Evolutionary conservation across 495 filamentous ascomycete genomes (phyloP), one percentile per base, ranked within the genome.

Genomic region (Penicillium taxi): DNA sequence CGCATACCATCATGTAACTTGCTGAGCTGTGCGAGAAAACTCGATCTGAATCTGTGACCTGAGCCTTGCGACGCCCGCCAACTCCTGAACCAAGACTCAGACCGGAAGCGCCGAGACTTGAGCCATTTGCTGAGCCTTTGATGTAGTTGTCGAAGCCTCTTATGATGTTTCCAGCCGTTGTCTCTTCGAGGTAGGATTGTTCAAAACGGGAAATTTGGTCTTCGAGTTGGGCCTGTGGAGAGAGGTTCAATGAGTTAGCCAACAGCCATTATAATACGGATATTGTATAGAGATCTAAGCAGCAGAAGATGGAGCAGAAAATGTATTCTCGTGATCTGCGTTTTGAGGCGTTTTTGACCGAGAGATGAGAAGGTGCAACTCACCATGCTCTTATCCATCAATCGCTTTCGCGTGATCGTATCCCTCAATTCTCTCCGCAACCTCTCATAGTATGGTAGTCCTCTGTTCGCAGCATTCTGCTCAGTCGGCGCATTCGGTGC

Each of bases 131-230:
- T 5, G 77, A 74, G 31, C 86, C 86, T 55, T 98, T 98, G 66
- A 94, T 90, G 61, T 95, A 96, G 47, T 84, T 90, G 55, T 98
- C 91, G 61, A 96, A 98, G 26, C 91, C 91, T 44, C 80, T 84
- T 63, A 98, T 87, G 53, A 98, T 96, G 66, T 98, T 98, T 12
- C 91, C 91, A 26, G 71, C 72, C 15, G 82, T 83, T 11, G 86
- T 94, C 45, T 87, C 86, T 59, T 94, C 88, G 27, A 98, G 78
- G 61, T 98, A 98, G 11, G 78, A 74, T 35, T 82, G 77, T 59
- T 98, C 91, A 51, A 81, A 78, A 39, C 81, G 77, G 59, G 67
- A 80, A 54, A 98, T 98, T 50, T 75, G 74, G 32, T 94, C 86
- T 69, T 96, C 91, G 35, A 82, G 66, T 44, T 68, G 56, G 31